phyloP scores from a whole-genome alignment of 2,329 filamentous ascomycete species.

The Nemania abortiva region DNA sequence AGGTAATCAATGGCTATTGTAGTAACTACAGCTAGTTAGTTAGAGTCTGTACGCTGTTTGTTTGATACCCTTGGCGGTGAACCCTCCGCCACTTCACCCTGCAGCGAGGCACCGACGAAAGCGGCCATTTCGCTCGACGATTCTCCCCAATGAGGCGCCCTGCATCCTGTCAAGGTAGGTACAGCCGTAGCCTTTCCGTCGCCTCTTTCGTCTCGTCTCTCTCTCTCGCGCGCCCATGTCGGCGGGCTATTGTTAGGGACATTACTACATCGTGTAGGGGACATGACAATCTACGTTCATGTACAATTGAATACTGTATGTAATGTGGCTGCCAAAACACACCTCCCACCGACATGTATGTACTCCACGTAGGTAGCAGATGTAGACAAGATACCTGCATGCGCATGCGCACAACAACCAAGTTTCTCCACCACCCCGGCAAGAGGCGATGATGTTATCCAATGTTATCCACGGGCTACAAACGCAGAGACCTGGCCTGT shows the following conservation, averaged over 20 bases:
- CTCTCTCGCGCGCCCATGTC: neutral
- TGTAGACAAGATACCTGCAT: conserved; percentile 28
- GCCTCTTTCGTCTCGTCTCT: neutral
- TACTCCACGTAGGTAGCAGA: conserved; percentile 3
- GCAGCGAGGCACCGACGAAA: conserved; percentile 37
- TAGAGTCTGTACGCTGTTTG: conserved; percentile 24
- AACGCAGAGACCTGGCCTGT: conserved; percentile 6
- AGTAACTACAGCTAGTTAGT: neutral
- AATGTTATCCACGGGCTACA: conserved; percentile 24
- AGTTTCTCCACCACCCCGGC: conserved; percentile 32
- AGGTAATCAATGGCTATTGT: neutral
- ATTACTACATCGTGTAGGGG: conserved; percentile 9
- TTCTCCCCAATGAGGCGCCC: conserved; percentile 31
- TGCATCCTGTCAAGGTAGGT: conserved; percentile 29
- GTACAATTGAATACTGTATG: conserved; percentile 16
- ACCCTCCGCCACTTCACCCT: conserved; percentile 42
- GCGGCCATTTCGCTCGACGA: conserved; percentile 35
- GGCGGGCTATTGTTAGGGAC: neutral
- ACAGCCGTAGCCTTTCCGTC: conserved; percentile 17
- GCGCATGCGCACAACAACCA: conserved; percentile 33
- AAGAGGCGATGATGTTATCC: conserved; percentile 25
- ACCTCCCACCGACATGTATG: conserved; percentile 25
- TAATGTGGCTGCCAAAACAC: conserved; percentile 27
- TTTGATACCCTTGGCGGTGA: conserved; percentile 39
- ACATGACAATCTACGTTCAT: conserved; percentile 23